Conservation (phyloP, 352 stramenopile species). For the Elongisporangium undulatum region DNA sequence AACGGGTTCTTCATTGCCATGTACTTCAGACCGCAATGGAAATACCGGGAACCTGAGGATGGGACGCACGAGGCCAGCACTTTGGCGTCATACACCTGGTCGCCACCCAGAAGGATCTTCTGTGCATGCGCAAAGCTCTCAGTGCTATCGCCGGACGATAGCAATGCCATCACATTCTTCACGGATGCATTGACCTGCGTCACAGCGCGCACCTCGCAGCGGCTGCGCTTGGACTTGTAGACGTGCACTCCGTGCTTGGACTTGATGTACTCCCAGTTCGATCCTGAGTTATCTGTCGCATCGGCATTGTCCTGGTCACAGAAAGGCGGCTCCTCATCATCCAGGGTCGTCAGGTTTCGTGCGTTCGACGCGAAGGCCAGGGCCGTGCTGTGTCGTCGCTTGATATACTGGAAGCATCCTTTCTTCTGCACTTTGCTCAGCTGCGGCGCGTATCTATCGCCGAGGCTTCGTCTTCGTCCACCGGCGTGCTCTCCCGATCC, state of each 20-base stretch:
- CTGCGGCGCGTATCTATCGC: constrained; percentile 10
- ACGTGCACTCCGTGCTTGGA: constrained; percentile 69
- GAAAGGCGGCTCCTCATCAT: constrained; percentile 1
- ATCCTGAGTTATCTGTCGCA: constrained; percentile 8
- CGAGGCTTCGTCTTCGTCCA: constrained; percentile 12
- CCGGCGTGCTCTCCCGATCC: neutral
- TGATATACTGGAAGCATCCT: constrained; percentile 84
- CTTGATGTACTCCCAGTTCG: constrained; percentile 62
- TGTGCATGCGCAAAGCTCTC: constrained; percentile 58
- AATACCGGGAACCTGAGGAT: constrained; percentile 51
- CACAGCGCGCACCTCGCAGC: constrained; percentile 67
- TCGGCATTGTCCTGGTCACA: constrained; percentile 5
- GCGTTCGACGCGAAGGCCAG: constrained; percentile 55
- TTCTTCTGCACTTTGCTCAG: constrained; percentile 65
- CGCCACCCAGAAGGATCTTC: constrained; percentile 47
- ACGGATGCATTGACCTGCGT: constrained; percentile 76
- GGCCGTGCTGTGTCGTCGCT: constrained; percentile 63
- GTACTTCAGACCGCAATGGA: constrained; percentile 84
- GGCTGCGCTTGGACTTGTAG: constrained; percentile 60
- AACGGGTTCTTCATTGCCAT: constrained; percentile 81
- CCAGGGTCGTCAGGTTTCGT: constrained; percentile 1
- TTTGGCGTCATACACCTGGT: constrained; percentile 63
- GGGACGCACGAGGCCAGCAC: constrained; percentile 64
- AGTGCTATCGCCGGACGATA: constrained; percentile 47
- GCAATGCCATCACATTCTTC: constrained; percentile 78